These are phyloP conservation scores for Fusarium subtropicale DNA, from an alignment of 2,329 filamentous ascomycete genomes.

Conservation along the genomic window DNA sequence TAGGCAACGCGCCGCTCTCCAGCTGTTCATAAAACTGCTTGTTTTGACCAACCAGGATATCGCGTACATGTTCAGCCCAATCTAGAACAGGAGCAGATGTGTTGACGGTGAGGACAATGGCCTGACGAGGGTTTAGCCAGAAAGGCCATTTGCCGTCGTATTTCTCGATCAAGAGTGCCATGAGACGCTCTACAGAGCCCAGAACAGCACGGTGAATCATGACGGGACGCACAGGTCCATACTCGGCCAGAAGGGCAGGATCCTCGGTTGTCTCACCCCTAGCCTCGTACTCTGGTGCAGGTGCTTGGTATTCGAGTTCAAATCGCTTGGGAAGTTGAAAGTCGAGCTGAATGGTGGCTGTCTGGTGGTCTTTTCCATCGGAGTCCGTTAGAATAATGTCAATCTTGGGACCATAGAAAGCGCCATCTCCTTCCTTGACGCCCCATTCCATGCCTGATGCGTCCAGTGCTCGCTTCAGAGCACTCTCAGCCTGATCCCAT, in stretches of 20 bases:
- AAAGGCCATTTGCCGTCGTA: constrained; percentile 86
- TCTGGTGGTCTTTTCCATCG: constrained; percentile 87
- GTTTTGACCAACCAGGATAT: constrained; percentile 63
- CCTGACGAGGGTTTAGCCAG: constrained; percentile 86
- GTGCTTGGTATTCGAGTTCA: constrained; percentile 77
- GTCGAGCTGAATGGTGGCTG: constrained; percentile 89
- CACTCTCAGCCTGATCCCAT: constrained; percentile 61
- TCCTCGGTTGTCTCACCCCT: constrained; percentile 64
- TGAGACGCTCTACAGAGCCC: constrained; percentile 84
- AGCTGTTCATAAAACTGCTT: constrained; percentile 51
- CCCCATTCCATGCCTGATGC: constrained; percentile 80
- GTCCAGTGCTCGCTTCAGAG: constrained; percentile 59
- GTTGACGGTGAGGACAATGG: constrained; percentile 79
- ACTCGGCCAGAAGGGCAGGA: constrained; percentile 59
- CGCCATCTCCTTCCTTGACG: constrained; percentile 83
- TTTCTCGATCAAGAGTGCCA: constrained; percentile 87
- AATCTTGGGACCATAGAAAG: constrained; percentile 93
- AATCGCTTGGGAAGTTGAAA: constrained; percentile 90
- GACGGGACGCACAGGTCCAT: constrained; percentile 75
- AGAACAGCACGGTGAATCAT: constrained; percentile 88
- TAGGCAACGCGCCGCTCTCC: constrained; percentile 47
- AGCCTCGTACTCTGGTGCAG: constrained; percentile 71
- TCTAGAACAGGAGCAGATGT: constrained; percentile 65
- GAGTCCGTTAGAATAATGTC: constrained; percentile 85
- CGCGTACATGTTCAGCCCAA: constrained; percentile 61